Evolutionary conservation across 208 protist genomes (phyloP), one percentile per base, ranked within the genome.

Genomic region (Acanthamoeba pearcei): DNA sequence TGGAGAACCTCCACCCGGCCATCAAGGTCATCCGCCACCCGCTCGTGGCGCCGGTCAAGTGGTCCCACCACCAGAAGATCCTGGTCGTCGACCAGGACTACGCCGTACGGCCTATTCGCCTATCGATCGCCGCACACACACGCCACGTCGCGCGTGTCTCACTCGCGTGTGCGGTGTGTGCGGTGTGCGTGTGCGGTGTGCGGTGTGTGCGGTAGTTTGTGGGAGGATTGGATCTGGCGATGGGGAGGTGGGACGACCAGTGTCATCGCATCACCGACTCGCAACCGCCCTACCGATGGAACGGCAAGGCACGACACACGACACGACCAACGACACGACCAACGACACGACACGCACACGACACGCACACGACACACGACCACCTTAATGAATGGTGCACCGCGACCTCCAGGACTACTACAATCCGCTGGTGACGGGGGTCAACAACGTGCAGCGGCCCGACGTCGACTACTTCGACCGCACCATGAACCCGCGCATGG

Each of bases 281-380:
- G 97, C 17, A 94, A 96, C 60, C 89, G 96, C 9, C 38, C 96
- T 46, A 95, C 96, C 86, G 74, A 95, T 53, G 83, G 91, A 57
- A 74, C 95, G 72, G 96, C 95, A 29, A 89, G 96, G 91, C 96
- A 78, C n/a, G 96, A 97, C 92, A 96, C 68, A n/a, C 95, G 42
- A 64, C 38, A 42, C 9, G 9, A 17, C 51, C n/a, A n/a, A n/a
- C n/a, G n/a, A n/a, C n/a, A 55, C 10, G 53, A 24, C 10, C 42
- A 55, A 88, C 9, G 27, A 38, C 38, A 38, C 38, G 38, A 38
- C 38, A 38, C 38, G 38, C n/a, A 38, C 38, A 38, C 38, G 38
- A 22, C 49, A 38, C 9, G 15, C 3, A 0, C 51, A 55, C 4
- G 12, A 4, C 51, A 55, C 4, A 55, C 4, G 51, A 13, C 51